These are phyloP conservation scores for Plasmodium fragile DNA, from an alignment of 169 alveolate species.

Conservation along the genomic window DNA sequence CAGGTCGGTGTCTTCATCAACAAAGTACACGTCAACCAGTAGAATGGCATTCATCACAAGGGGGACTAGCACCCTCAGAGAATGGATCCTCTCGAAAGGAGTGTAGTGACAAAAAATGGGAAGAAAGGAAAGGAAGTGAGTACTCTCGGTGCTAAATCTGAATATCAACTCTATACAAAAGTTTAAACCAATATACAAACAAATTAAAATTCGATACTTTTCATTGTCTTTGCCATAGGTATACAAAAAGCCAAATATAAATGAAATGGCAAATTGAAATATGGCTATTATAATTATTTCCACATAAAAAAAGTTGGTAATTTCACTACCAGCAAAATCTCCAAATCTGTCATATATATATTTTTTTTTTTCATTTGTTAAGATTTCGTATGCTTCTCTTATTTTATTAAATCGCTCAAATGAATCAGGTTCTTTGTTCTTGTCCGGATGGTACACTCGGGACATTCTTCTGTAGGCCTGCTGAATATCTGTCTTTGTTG, in stretches of 20 bases:
- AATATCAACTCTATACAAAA: slow-evolving; percentile 65
- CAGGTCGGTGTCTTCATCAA: slow-evolving; percentile 51
- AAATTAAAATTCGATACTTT: slow-evolving; percentile 51
- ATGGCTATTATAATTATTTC: slow-evolving; percentile 73
- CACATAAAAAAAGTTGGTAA: slow-evolving; percentile 58
- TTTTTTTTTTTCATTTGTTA: slow-evolving; percentile 90
- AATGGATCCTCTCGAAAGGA: slow-evolving; percentile 65
- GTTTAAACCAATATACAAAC: slow-evolving; percentile 57
- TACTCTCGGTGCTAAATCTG: slow-evolving; percentile 62
- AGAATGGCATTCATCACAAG: slow-evolving; percentile 62
- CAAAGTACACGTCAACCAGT: slow-evolving; percentile 37
- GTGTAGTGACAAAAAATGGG: slow-evolving; percentile 63
- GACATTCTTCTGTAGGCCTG: slow-evolving; percentile 77
- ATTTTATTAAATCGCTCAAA: slow-evolving; percentile 90
- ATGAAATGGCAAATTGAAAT: slow-evolving; percentile 76
- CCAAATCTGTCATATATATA: slow-evolving; percentile 93
- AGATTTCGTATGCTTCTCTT: slow-evolving; percentile 94
- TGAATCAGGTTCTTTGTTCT: slow-evolving; percentile 86
- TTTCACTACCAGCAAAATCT: slow-evolving; percentile 87
- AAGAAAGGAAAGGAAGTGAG: slow-evolving; percentile 24
- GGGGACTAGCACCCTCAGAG: slow-evolving; percentile 61
- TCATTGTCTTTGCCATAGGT: slow-evolving; percentile 77
- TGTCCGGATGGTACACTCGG: slow-evolving; percentile 94
- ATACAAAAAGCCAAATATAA: slow-evolving; percentile 75
- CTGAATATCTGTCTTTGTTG: slow-evolving; percentile 42